Evolutionary conservation across 1,139 yeast species (phyloP), one percentile per base, ranked within the genome.

Genomic region (Zygoascus hellenicus): DNA sequence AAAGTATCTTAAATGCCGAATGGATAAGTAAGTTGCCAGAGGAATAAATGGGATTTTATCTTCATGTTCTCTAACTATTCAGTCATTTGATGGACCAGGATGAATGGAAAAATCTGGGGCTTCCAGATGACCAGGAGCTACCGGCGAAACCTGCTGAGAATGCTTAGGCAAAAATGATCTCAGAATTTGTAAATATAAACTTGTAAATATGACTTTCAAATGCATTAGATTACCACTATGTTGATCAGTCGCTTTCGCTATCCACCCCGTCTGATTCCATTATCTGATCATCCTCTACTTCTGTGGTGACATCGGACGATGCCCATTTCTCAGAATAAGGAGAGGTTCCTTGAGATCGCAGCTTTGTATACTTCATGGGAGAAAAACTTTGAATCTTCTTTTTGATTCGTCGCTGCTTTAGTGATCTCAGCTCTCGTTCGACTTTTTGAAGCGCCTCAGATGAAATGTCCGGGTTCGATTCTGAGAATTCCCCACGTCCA

Each of bases 51-150:
- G 33, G 28, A 38, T 11, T 19, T 28, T 4, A 10, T 15, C 13
- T 13, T 49, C 32, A 22, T 15, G 15, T 14, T 43, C 9, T 29
- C 45, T 39, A 39, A 48, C 47, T 22, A 22, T 38, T 30, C 15
- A 61, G 63, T 62, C 84, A 87, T 48, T 70, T 89, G 45, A 89
- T 89, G 97, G 95, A 83, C 30, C 64, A 71, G 54, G 88, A 86
- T 43, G 81, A 78, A 26, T 89, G 96, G 96, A 80, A 77, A 45
- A 80, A 86, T 48, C 69, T 89, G 45, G 97, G 97, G 0, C 71
- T 89, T 41, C 96, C 96, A 1, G 84, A 78, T 2, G 88, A 81
- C 55, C 26, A 22, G 66, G 63, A 52, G 57, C 59, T 13, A 42
- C 46, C 49, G 55, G 38, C 13, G 13, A 28, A 36, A 7, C 7